Base-by-base conservation (phyloP, 2,329 filamentous ascomycete species). In the Beauveria pseudobassiana region DNA sequence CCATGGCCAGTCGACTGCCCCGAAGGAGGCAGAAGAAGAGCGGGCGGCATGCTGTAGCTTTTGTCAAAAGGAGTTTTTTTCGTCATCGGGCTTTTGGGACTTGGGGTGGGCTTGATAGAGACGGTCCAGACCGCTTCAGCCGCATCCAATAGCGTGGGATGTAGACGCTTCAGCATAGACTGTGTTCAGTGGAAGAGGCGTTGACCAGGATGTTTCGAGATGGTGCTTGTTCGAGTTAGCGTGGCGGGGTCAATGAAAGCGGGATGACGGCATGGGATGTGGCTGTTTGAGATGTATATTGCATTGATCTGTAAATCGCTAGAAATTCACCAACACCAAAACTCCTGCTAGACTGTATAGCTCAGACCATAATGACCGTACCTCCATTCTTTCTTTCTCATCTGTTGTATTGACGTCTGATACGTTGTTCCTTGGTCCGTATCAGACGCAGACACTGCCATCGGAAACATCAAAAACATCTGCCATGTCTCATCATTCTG, bases 271-370 rank as follows among this genome's bases (percentile, higher is more conserved):
- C 1, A 34, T 38, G 34, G 34, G 12, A 38, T 24, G 22, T 6
- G 40, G 26, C 26, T 30, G 10, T 40, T 57, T 24, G 18, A 49
- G 10, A 40, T 61, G 28, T 49, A 43, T 55, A 42, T 61, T 61
- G 42, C 48, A 42, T 22, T 43, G 24, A 53, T 28, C 49, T 18
- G 34, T 43, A 61, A 18, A 55, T 57, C 59, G 59, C 59, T 55
- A 56, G 50, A 61, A 55, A 54, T 48, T 54, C 16, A 40, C 54
- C 28, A 62, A 49, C 59, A 50, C 50, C 52, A 49, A 62, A 28
- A 57, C 51, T 55, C 59, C 59, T 56, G 53, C 53, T 56, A 52
- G 51, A 34, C 16, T 30, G 40, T 34, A 28, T 38, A 54, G 50
- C 26, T 26, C 12, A 57, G n/a, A 43, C 16, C 45, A 42, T 30